A percentile compares a stretch with the other conserved stretches of the same genome.
phyloP scores from a whole-genome alignment of 768 basidiomycete species.

The Lepiota brunneoincarnata region DNA sequence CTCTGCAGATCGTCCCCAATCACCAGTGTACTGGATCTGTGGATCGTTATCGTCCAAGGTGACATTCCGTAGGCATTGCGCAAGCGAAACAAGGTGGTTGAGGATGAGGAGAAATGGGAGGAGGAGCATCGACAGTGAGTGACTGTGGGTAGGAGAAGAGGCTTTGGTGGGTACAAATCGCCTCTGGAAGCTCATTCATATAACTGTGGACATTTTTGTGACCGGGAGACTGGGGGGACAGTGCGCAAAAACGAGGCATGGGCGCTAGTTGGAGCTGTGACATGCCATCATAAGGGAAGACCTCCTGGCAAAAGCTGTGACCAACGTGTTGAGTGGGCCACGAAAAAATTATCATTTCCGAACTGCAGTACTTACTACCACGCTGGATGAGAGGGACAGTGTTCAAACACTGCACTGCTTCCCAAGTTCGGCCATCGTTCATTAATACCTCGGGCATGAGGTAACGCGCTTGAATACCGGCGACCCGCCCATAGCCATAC shows the following conservation, averaged over 20 bases:
- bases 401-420: too few species aligned
- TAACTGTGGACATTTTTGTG: background rate
- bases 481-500: too few species aligned
- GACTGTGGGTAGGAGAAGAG: background rate
- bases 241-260: slow-evolving; percentile 3
- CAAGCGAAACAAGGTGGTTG: background rate
- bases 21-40: slow-evolving; percentile 7
- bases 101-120: background rate
- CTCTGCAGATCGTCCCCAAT: slow-evolving; percentile 1
- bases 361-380: too few species aligned
- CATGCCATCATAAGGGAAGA: too few species aligned
- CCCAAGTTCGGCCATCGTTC: too few species aligned
- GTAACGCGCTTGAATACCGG: too few species aligned
- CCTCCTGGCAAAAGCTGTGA: too few species aligned
- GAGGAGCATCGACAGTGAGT: background rate
- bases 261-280: background rate
- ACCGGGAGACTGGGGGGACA: background rate
- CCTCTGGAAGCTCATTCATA: background rate
- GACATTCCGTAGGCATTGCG: slow-evolving; percentile 4
- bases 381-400: too few species aligned
- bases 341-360: too few species aligned
- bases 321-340: too few species aligned
- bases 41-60: slow-evolving; percentile 12
- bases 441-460: too few species aligned
- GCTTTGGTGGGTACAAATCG: background rate